A percentile compares a stretch with the other conserved stretches of the same genome.
Evolutionary conservation across 2,329 filamentous ascomycete species (phyloP).

Genomic region (Microdochium bolleyi): DNA sequence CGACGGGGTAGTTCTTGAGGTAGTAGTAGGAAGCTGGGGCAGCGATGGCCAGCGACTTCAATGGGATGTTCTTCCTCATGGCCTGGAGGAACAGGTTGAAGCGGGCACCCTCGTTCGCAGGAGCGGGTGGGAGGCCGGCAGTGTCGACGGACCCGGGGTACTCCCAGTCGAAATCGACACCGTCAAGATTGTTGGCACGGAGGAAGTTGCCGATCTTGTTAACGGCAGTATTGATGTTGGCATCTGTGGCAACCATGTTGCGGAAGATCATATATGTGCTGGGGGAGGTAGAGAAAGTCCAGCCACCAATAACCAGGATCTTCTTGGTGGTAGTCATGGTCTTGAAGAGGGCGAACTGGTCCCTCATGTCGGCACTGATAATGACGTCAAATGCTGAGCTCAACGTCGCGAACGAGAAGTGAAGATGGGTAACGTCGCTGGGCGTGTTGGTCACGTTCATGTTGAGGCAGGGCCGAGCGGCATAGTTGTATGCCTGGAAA

Average conservation of each 20-base stretch:
- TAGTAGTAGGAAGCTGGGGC: slow-evolving; percentile 19
- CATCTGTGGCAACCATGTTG: slow-evolving; percentile 14
- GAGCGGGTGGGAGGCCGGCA: slow-evolving; percentile 13
- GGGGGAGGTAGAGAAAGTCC: slow-evolving; percentile 24
- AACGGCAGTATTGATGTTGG: slow-evolving; percentile 20
- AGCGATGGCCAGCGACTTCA: slow-evolving; percentile 15
- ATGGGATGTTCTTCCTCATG: slow-evolving; percentile 10
- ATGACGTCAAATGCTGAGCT: not conserved
- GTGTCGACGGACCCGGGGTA: slow-evolving; percentile 25
- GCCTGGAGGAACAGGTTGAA: slow-evolving; percentile 20
- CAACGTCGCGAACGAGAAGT: slow-evolving; percentile 16
- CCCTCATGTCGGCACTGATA: slow-evolving; percentile 9
- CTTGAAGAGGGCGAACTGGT: slow-evolving; percentile 11
- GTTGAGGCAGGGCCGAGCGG: slow-evolving; percentile 14
- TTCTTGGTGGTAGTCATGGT: slow-evolving; percentile 15
- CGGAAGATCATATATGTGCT: slow-evolving; percentile 23
- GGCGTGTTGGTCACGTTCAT: slow-evolving; percentile 9
- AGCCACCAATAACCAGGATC: slow-evolving; percentile 31
- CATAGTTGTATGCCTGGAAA: slow-evolving; percentile 18
- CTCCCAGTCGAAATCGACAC: slow-evolving; percentile 22
- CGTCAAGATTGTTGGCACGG: slow-evolving; percentile 17
- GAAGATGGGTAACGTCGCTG: slow-evolving; percentile 14
- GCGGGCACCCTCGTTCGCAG: slow-evolving; percentile 14
- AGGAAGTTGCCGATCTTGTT: slow-evolving; percentile 21
- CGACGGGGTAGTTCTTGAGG: slow-evolving; percentile 17